A percentile compares a stretch with the other conserved stretches of the same genome.
Conservation (phyloP, 2,329 filamentous ascomycete genomes). For the Colletotrichum echinochloae region DNA sequence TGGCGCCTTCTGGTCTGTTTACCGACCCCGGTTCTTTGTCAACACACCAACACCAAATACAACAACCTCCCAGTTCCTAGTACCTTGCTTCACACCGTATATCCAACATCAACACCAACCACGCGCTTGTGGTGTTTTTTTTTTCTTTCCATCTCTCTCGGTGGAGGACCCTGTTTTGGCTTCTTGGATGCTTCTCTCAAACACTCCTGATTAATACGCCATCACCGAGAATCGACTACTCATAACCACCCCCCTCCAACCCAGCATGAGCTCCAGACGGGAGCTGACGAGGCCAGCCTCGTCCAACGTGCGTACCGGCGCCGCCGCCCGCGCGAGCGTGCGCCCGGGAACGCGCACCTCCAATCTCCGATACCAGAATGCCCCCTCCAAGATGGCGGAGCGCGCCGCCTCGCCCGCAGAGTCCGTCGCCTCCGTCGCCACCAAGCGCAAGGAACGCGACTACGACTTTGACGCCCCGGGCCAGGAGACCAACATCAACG, state of each 20-base stretch:
- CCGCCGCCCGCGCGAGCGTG: constrained; percentile 30
- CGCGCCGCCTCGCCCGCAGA: constrained; percentile 76
- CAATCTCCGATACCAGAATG: constrained; percentile 38
- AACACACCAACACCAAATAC: constrained; percentile 9
- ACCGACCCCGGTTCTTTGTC: constrained; percentile 34
- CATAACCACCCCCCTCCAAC: background rate
- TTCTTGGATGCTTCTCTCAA: constrained; percentile 1
- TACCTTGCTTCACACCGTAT: constrained; percentile 10
- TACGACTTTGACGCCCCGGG: constrained; percentile 75
- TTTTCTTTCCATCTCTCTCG: no score
- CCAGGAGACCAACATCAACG: constrained; percentile 96
- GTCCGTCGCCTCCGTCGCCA: constrained; percentile 71
- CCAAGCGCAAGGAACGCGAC: constrained; percentile 86
- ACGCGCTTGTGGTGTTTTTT: constrained; percentile 4
- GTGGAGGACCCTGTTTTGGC: background rate
- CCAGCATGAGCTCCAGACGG: constrained; percentile 40
- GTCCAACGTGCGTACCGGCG: constrained; percentile 36
- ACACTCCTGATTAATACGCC: background rate
- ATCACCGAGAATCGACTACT: background rate
- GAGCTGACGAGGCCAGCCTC: constrained; percentile 40
- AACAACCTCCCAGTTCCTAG: background rate
- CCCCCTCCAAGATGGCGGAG: constrained; percentile 46
- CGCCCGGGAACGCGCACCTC: constrained; percentile 38
- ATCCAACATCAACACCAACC: constrained; percentile 10
- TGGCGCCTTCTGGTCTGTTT: constrained; percentile 38